phyloP scores from a whole-genome alignment of 805 yeast species.

The Sungouiozyma intestinalis region DNA sequence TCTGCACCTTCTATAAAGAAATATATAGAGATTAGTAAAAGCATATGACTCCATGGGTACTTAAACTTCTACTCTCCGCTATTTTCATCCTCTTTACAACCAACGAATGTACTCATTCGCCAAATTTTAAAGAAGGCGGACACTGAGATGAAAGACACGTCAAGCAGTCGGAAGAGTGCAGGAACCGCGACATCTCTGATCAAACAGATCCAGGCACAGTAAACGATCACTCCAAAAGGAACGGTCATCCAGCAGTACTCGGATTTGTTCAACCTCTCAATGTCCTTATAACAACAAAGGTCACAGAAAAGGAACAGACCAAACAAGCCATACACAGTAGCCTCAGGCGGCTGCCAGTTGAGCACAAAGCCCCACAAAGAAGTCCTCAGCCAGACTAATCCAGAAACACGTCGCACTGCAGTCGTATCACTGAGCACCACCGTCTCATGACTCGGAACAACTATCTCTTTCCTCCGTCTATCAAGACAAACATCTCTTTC shows the following conservation, averaged over 20 bases:
- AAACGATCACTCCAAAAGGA: no score
- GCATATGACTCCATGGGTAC: no score
- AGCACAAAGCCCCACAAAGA: not conserved
- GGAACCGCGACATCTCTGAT: constrained; percentile 25
- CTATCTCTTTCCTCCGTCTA: no score
- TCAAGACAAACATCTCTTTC: not conserved
- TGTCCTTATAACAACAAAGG: not conserved
- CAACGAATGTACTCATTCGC: constrained; percentile 24
- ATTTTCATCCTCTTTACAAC: constrained; percentile 1
- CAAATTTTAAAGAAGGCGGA: constrained; percentile 10
- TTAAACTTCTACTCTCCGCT: not conserved
- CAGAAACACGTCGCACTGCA: not conserved
- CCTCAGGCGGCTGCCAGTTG: not conserved
- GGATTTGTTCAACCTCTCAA: not conserved
- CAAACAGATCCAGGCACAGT: no score
- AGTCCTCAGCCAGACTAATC: not conserved
- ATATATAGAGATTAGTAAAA: not conserved
- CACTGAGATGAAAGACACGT: constrained; percentile 21
- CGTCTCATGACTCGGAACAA: not conserved
- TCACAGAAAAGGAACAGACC: not conserved
- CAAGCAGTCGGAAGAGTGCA: constrained; percentile 23
- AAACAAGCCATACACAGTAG: not conserved
- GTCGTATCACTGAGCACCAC: not conserved
- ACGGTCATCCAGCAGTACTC: not conserved
- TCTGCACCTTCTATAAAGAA: not conserved